Conservation (phyloP, 768 basidiomycete genomes). For the Rhizopogon salebrosus region DNA sequence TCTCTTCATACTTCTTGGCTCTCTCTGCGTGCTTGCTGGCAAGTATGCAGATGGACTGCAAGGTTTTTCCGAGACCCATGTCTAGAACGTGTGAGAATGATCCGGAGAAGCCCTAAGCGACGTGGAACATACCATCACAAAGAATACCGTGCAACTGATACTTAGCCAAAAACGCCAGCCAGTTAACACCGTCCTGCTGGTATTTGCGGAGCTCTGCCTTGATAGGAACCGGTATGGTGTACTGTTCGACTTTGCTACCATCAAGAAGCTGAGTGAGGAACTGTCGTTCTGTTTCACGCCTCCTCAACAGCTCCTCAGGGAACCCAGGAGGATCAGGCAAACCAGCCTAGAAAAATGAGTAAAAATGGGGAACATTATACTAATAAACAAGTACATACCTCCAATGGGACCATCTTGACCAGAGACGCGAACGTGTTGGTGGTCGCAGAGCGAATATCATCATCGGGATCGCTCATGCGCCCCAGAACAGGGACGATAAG, state of each 20-base stretch:
- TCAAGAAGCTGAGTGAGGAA: slow-evolving; percentile 93
- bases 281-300: slow-evolving; percentile 81
- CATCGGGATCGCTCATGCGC: slow-evolving; percentile 93
- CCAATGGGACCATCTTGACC: slow-evolving; percentile 97
- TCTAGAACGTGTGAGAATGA: slow-evolving; percentile 43
- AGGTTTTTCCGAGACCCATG: slow-evolving; percentile 97
- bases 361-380: not conserved
- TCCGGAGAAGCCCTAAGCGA: not conserved
- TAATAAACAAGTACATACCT: slow-evolving; percentile 45
- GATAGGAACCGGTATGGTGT: slow-evolving; percentile 79
- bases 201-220: slow-evolving; percentile 95
- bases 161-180: slow-evolving; percentile 97
- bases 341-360: slow-evolving; percentile 58
- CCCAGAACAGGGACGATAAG: slow-evolving; percentile 94
- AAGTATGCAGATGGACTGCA: slow-evolving; percentile 96
- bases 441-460: slow-evolving; percentile 85
- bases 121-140: slow-evolving; percentile 73
- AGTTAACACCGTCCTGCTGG: slow-evolving; percentile 97
- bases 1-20: slow-evolving; percentile 57
- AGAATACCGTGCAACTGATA: slow-evolving; percentile 97
- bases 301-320: slow-evolving; percentile 79
- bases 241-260: slow-evolving; percentile 90
- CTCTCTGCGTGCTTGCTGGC: slow-evolving; percentile 93
- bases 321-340: slow-evolving; percentile 95
- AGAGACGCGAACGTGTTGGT: slow-evolving; percentile 97